Base-by-base conservation (phyloP, 768 basidiomycete species). In the Serendipita sp. region DNA sequence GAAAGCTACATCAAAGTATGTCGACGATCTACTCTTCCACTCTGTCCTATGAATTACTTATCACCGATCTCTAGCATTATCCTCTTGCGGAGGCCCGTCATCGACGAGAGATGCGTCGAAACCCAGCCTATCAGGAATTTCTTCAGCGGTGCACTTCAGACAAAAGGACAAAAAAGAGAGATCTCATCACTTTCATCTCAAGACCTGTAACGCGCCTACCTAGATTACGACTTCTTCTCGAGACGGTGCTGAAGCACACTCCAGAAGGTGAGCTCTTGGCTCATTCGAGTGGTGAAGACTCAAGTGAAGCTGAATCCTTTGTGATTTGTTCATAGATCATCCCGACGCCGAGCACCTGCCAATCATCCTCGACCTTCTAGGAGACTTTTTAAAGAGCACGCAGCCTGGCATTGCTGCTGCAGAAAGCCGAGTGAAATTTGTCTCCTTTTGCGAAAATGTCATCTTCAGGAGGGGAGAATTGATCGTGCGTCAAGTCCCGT, bases 321-420 rank as follows among this genome's bases (percentile, higher is more conserved):
- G 13, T 24, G 62, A 9, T 34, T 61, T 62, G 22, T 81, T 83
- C n/a, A 62, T 75, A 22, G 81, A 82, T n/a, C 89, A 92, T 70
- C 84, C 85, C 0, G 92, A 95, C 71, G 69, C 81, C 45, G 87
- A 92, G 64, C 81, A 79, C 2, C 76, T 94, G 4, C 89, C 90
- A 1, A 76, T 90, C 3, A 81, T 88, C 17, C 68, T 88, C 26
- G 77, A 77, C 9, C 79, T 92, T 2, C 68, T 94, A 61, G 81
- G 77, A 31, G 81, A 84, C 50, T 84, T 83, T 65, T 78, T 95
- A 64, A 90, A 88, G 76, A 85, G 85, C 66, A 89, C 89, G 0
- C 85, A 94, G 68, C 90, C 90, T 1, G 92, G 92, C 3, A 93
- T 95, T 64, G 88, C 83, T 64, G 88, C 85, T n/a, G 89, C 92